Conservation (phyloP, 495 filamentous ascomycete species). For the Lophiostoma macrostomum region DNA sequence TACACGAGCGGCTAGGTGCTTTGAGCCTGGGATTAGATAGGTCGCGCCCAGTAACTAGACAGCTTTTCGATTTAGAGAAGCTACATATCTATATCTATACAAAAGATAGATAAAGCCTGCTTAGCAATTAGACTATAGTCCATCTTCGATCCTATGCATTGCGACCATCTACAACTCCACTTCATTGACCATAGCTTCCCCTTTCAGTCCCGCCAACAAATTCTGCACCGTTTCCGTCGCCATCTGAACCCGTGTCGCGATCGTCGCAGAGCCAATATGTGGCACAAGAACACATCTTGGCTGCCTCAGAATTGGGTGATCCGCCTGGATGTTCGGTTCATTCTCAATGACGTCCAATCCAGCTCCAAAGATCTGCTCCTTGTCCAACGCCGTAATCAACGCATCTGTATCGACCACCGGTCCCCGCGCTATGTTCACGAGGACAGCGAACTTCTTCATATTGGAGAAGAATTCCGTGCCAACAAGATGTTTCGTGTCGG, state of each 20-base stretch:
- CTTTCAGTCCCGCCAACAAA: slow-evolving; percentile 22
- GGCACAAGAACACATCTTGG: slow-evolving; percentile 22
- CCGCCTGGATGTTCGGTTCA: slow-evolving; percentile 26
- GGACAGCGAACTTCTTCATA: slow-evolving; percentile 27
- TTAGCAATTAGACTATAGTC: too few species aligned
- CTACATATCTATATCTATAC: too few species aligned
- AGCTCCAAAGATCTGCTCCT: slow-evolving; percentile 24
- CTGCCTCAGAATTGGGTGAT: slow-evolving; percentile 26
- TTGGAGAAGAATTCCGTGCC: slow-evolving; percentile 13
- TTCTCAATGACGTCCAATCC: slow-evolving; percentile 28
- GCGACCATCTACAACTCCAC: slow-evolving; percentile 1
- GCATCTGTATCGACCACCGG: slow-evolving; percentile 26
- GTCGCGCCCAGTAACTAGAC: too few species aligned
- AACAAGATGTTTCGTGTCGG: slow-evolving; percentile 23
- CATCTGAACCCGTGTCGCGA: slow-evolving; percentile 23
- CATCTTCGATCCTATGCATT: neutral
- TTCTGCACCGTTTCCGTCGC: slow-evolving; percentile 25
- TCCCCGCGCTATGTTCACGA: slow-evolving; percentile 28
- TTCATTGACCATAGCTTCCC: slow-evolving; percentile 27
- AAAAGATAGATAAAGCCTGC: too few species aligned
- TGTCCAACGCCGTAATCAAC: slow-evolving; percentile 15
- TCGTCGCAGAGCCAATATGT: slow-evolving; percentile 22
- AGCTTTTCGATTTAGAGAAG: too few species aligned
- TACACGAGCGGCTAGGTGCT: too few species aligned
- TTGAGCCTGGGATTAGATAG: too few species aligned